Evolutionary conservation across 768 basidiomycete species (phyloP).

Genomic region (Hypholoma sublateritium): DNA sequence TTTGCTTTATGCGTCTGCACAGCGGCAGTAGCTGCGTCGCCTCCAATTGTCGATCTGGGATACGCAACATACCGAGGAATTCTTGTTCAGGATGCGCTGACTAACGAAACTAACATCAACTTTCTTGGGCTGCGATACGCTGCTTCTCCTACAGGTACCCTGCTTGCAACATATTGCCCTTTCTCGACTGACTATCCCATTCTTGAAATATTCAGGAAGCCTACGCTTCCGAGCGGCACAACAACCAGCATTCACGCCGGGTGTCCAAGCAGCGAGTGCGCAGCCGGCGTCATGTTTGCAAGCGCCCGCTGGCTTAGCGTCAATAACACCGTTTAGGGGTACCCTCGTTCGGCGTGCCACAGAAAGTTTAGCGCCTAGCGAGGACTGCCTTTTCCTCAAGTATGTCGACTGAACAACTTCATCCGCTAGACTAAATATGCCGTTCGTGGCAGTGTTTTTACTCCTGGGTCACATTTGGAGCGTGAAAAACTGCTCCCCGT

Average conservation of each 20-base stretch:
- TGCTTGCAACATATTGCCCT: not conserved
- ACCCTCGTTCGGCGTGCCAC: not conserved
- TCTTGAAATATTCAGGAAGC: conserved; percentile 20
- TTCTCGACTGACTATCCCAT: not conserved
- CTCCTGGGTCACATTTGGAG: conserved; percentile 29
- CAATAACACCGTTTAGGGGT: conserved; percentile 30
- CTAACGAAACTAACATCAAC: conserved; percentile 32
- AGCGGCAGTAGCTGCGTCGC: not conserved
- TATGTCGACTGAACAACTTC: conserved; percentile 9
- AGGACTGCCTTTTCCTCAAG: conserved; percentile 45
- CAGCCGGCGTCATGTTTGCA: conserved; percentile 34
- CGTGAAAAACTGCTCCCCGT: conserved; percentile 31
- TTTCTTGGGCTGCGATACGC: conserved; percentile 54
- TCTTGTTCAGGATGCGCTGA: conserved; percentile 13
- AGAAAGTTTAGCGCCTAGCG: conserved; percentile 17
- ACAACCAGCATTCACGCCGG: conserved; percentile 25
- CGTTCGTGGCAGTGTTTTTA: conserved; percentile 28
- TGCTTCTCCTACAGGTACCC: conserved; percentile 45
- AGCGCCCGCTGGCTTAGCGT: conserved; percentile 25
- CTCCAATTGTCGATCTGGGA: conserved; percentile 40
- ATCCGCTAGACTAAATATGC: not conserved
- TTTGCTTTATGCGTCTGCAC: not conserved
- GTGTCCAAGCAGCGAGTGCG: conserved; percentile 32
- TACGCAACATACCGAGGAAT: conserved; percentile 45
- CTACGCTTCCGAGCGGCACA: conserved; percentile 37